phyloP scores from a whole-genome alignment of 2,329 filamentous ascomycete species.

The Phaeosphaeriaceae sp. region DNA sequence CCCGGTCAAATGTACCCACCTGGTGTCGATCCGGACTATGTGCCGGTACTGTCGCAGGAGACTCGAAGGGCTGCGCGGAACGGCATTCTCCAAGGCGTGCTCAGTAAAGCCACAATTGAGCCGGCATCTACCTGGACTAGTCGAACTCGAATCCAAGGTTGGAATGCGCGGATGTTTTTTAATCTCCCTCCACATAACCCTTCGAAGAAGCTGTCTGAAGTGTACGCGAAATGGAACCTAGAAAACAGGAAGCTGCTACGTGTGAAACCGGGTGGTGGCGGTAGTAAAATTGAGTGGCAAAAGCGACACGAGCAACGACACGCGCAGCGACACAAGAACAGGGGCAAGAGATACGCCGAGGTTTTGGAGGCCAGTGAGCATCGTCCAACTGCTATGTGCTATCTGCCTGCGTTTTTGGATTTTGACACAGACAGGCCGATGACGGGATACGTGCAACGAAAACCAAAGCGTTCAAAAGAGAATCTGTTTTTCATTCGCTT shows the following conservation, averaged over 20 bases:
- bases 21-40: conserved; percentile 26
- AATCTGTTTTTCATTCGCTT: conserved; percentile 40
- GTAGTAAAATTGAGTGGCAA: background rate
- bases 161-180: conserved; percentile 39
- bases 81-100: conserved; percentile 24
- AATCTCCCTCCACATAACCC: conserved; percentile 16
- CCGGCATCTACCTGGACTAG: conserved; percentile 31
- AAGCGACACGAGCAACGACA: conserved; percentile 8
- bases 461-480: conserved; percentile 10
- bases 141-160: conserved; percentile 34
- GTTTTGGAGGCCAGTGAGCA: conserved; percentile 28
- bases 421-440: conserved; percentile 2
- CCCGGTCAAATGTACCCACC: conserved; percentile 28
- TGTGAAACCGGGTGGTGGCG: conserved; percentile 1
- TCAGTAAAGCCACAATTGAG: conserved; percentile 33
- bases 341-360: conserved; percentile 20
- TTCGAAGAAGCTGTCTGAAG: conserved; percentile 14
- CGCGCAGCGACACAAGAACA: conserved; percentile 15
- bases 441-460: no score
- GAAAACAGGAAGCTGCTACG: conserved; percentile 11
- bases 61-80: conserved; percentile 31
- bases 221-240: conserved; percentile 26
- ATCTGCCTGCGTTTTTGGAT: conserved; percentile 34
- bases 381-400: conserved; percentile 30
- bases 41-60: conserved; percentile 23